phyloP scores from a whole-genome alignment of 176 grass and related monocot genomes.

The Carex myosuroides region DNA sequence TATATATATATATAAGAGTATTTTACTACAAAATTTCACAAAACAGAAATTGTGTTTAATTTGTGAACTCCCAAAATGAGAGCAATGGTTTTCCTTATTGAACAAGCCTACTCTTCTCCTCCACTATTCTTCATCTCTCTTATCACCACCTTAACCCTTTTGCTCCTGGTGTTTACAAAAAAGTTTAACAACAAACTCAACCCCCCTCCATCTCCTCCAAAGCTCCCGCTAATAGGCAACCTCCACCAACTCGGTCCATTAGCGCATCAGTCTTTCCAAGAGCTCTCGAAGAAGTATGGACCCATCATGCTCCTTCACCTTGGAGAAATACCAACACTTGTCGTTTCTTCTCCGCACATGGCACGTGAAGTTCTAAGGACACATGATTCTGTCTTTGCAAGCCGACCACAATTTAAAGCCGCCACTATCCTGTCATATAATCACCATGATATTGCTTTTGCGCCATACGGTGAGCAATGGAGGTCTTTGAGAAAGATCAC shows the following conservation, averaged over 20 bases:
- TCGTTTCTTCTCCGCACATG: neutral
- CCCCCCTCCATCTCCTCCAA: conserved; percentile 5
- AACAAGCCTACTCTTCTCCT: neutral
- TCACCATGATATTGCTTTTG: conserved; percentile 46
- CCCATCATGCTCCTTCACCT: conserved; percentile 25
- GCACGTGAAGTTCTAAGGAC: conserved; percentile 23
- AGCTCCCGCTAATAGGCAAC: conserved; percentile 13
- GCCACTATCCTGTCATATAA: conserved; percentile 44
- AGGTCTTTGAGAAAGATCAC: conserved; percentile 28
- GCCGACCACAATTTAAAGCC: conserved; percentile 29
- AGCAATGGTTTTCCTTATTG: neutral
- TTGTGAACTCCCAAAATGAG: neutral
- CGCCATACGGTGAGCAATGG: conserved; percentile 57
- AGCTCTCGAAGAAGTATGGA: conserved; percentile 15
- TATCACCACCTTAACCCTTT: neutral
- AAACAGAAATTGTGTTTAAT: neutral
- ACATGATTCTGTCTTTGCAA: neutral
- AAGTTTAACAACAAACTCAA: neutral
- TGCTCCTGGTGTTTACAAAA: neutral
- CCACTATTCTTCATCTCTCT: neutral
- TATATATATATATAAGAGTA: too few relatives aligned
- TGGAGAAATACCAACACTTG: conserved; percentile 9
- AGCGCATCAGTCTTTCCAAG: conserved; percentile 5
- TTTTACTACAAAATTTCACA: neutral
- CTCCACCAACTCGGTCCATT: conserved; percentile 10